These are phyloP conservation scores for Xylariaceae sp. DNA, from an alignment of 2,329 filamentous ascomycete genomes.

Conservation along the genomic window DNA sequence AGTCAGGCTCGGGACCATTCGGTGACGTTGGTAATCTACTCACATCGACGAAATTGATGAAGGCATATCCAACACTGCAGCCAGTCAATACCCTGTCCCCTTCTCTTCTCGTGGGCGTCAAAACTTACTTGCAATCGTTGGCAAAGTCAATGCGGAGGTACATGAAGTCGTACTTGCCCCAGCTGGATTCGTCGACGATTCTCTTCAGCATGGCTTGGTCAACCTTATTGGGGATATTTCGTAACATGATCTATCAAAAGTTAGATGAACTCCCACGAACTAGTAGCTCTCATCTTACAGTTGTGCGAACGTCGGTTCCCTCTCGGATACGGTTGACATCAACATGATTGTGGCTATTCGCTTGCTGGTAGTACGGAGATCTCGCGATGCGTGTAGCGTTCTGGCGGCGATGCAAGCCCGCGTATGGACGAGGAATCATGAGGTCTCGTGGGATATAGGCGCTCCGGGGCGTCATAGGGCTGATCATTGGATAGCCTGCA, in stretches of 20 bases:
- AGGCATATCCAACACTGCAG: conserved; percentile 93
- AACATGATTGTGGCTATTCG: conserved; percentile 56
- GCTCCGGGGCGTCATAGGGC: conserved; percentile 21
- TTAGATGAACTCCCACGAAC: neutral
- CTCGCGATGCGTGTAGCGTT: conserved; percentile 42
- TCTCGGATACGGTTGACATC: conserved; percentile 55
- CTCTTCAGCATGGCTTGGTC: conserved; percentile 70
- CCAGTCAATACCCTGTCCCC: no score
- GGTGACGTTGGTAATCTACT: conserved; percentile 31
- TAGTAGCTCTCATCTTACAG: conserved; percentile 44
- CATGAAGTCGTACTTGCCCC: conserved; percentile 87
- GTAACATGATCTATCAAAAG: conserved; percentile 70
- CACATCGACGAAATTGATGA: conserved; percentile 88
- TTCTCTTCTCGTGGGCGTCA: neutral
- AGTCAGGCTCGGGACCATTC: conserved; percentile 33
- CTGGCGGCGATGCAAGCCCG: conserved; percentile 41
- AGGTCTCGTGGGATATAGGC: conserved; percentile 31
- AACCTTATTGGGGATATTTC: conserved; percentile 91
- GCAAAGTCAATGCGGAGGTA: conserved; percentile 88
- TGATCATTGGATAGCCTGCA: conserved; percentile 24
- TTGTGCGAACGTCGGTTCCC: conserved; percentile 69
- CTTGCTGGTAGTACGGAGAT: conserved; percentile 41
- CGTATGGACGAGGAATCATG: conserved; percentile 35
- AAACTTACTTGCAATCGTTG: conserved; percentile 71
- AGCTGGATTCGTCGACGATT: conserved; percentile 72